Percentiles rank a stretch among this genome's conserved stretches.
These are phyloP conservation scores for Furcasterigmium sp. DNA, from an alignment of 2,329 filamentous ascomycete species.

Conservation along the genomic window DNA sequence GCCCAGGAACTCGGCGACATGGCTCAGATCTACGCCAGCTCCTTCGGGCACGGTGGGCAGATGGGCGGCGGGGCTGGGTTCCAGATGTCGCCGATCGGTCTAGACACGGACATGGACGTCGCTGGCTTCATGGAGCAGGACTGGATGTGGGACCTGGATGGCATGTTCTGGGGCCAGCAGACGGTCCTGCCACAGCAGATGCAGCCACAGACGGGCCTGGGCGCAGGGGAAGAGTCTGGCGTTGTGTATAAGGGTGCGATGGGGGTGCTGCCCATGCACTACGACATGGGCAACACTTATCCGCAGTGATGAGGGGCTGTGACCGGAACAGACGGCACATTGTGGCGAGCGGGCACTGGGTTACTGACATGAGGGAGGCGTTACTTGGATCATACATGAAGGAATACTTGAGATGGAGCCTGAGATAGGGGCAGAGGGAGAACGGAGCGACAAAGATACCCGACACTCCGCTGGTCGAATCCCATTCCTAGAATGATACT, in stretches of 20 bases:
- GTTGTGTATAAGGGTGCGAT: not conserved
- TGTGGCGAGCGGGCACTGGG: too few relatives aligned
- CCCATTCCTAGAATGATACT: too few relatives aligned
- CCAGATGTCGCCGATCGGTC: constrained; percentile 45
- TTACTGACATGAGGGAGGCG: too few relatives aligned
- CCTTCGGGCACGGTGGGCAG: constrained; percentile 20
- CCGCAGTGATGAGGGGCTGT: too few relatives aligned
- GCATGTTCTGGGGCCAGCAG: constrained; percentile 44
- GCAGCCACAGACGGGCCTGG: not conserved
- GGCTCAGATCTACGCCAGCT: not conserved
- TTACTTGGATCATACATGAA: too few relatives aligned
- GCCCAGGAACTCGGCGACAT: constrained; percentile 16
- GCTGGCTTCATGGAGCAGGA: constrained; percentile 49
- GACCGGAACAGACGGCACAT: too few relatives aligned
- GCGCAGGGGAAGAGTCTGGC: not conserved
- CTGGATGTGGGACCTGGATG: constrained; percentile 51
- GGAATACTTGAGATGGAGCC: too few relatives aligned
- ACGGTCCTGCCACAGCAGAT: not conserved
- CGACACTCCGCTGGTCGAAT: too few relatives aligned
- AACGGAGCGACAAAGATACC: too few relatives aligned
- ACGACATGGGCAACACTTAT: too few relatives aligned
- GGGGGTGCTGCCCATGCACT: not conserved
- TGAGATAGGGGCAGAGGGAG: too few relatives aligned
- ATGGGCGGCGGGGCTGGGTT: constrained; percentile 28
- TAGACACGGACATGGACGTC: constrained; percentile 45